These are phyloP conservation scores for Saturnispora sekii DNA, from an alignment of 805 yeast species.

Conservation along the genomic window DNA sequence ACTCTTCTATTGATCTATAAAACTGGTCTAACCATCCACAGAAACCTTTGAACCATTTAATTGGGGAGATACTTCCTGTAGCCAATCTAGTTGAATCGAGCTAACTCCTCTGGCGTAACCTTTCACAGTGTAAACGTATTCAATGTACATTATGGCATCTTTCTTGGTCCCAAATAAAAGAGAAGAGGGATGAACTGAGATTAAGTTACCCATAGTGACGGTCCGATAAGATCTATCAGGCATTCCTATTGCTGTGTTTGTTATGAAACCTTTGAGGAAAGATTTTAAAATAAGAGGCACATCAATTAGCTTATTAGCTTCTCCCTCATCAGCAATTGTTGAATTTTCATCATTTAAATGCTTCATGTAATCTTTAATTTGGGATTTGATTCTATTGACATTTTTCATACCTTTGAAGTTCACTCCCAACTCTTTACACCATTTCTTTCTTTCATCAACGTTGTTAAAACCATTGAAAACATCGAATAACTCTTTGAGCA, in stretches of 20 bases:
- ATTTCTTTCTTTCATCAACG: constrained; percentile 50
- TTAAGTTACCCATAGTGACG: constrained; percentile 70
- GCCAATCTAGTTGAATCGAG: constrained; percentile 72
- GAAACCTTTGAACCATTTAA: constrained; percentile 23
- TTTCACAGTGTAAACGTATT: constrained; percentile 85
- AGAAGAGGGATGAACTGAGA: constrained; percentile 87
- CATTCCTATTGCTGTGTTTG: constrained; percentile 87
- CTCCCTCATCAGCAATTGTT: constrained; percentile 23
- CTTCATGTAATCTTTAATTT: constrained; percentile 60
- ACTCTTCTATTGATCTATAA: neutral
- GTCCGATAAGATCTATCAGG: constrained; percentile 92
- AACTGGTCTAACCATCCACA: neutral
- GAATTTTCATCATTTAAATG: constrained; percentile 29
- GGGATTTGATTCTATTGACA: constrained; percentile 65
- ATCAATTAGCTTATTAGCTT: constrained; percentile 31
- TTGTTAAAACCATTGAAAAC: constrained; percentile 38
- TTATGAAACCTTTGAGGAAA: constrained; percentile 74
- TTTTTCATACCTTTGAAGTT: constrained; percentile 74
- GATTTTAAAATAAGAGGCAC: constrained; percentile 58
- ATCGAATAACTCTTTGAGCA: constrained; percentile 70
- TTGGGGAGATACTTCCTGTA: constrained; percentile 72
- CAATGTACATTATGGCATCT: constrained; percentile 90
- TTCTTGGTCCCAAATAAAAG: constrained; percentile 69
- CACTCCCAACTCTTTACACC: constrained; percentile 77
- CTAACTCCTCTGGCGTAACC: constrained; percentile 91